Evolutionary conservation across 1,139 yeast species (phyloP), one percentile per base, ranked within the genome.

Genomic region (Pichia sp.): DNA sequence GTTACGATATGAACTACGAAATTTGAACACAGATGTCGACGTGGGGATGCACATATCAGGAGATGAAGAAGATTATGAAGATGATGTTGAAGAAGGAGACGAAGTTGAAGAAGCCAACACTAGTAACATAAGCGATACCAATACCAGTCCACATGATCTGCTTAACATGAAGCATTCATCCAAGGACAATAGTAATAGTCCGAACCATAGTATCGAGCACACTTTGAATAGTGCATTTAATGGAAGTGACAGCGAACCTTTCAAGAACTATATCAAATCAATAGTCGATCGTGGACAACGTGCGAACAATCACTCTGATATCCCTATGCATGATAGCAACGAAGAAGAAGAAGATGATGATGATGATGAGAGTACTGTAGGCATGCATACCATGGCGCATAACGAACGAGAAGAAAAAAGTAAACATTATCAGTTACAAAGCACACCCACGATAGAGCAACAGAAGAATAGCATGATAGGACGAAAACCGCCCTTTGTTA

Each of bases 191-290:
- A 38, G 1, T 4, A 13, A 34, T 11, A 34, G n/a, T 13, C 38
- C 11, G 5, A 34, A 34, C n/a, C 42, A 26, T 36, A 32, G 15
- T 23, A 49, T 50, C 8, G 53, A 52, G 26, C 47, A 44, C 29
- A 42, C 51, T 11, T 31, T 49, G 23, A 32, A 23, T 7, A 36
- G 36, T 46, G 55, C 53, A 15, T 52, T 55, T n/a, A 49, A 38
- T 38, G 57, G 52, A 47, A 52, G 55, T 52, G 57, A 53, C 23
- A 54, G 51, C 50, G 61, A 59, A 42, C 57, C 60, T 3, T 59
- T 59, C 45, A 59, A 53, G 45, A 57, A 54, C 16, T 59, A 59
- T 38, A 53, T 59, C 5, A 59, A 59, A 45, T 54, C 60, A 2
- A 59, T 59, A 11, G 57, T 54, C 26, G 57, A 57, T 46, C 44